phyloP scores from a whole-genome alignment of 768 basidiomycete species.

The Boletus subparvulus region DNA sequence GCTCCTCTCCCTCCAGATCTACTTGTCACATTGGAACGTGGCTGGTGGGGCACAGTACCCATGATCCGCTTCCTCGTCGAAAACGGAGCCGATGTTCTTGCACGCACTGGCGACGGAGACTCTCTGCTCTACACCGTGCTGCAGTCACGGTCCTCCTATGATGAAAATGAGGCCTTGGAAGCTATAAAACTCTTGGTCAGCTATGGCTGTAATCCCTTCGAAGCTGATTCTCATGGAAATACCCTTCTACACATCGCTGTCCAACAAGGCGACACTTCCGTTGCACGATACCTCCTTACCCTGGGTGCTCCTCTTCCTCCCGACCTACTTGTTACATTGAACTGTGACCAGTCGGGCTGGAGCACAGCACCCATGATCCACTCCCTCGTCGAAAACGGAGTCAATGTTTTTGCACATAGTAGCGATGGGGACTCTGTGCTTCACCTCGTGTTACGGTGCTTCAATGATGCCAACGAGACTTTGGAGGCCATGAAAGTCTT shows the following conservation, averaged over 20 bases:
- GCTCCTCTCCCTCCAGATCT: too few relatives aligned
- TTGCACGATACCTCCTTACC: too few relatives aligned
- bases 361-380: neutral
- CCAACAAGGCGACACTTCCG: too few relatives aligned
- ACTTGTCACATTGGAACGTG: too few relatives aligned
- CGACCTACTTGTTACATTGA: neutral
- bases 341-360: rapidly evolving
- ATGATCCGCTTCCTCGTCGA: neutral
- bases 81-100: neutral
- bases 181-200: too few relatives aligned
- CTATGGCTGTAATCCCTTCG: too few relatives aligned
- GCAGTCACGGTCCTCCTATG: too few relatives aligned
- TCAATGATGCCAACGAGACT: neutral
- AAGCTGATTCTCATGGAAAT: neutral
- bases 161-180: too few relatives aligned
- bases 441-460: neutral
- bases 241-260: too few relatives aligned
- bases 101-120: neutral
- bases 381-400: neutral
- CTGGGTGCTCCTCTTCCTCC: neutral
- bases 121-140: neutral
- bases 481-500: neutral
- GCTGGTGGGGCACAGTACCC: neutral
- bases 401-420: neutral
- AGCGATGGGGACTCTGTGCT: neutral